These are phyloP conservation scores for Amylostereum chailletii DNA, from an alignment of 1,284 basidiomycete species.

Conservation along the genomic window DNA sequence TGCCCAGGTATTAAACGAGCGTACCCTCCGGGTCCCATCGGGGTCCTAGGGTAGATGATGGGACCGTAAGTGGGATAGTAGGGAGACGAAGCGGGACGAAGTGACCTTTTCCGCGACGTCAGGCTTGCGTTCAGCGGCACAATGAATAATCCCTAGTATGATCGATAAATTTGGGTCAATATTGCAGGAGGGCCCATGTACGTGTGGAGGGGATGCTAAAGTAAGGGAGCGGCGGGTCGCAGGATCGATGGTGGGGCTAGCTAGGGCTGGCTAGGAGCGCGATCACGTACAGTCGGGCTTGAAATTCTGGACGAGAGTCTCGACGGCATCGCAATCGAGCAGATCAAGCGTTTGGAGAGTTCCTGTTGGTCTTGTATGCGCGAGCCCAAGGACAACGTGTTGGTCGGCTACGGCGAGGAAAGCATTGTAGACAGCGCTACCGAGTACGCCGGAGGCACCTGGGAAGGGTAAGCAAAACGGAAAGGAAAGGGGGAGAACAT, in stretches of 20 bases:
- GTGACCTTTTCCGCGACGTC: conserved; percentile 75
- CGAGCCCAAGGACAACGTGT: conserved; percentile 48
- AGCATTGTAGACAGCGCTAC: conserved; percentile 54
- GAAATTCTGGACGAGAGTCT: conserved; percentile 39
- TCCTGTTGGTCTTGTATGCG: conserved; percentile 47
- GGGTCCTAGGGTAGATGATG: conserved; percentile 62
- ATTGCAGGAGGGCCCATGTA: neutral
- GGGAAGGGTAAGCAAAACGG: conserved; percentile 1
- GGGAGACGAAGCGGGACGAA: conserved; percentile 3
- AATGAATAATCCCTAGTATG: conserved; percentile 67
- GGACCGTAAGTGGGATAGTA: too few relatives aligned
- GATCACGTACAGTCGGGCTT: conserved; percentile 56
- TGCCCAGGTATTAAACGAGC: conserved; percentile 8
- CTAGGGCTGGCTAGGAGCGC: too few relatives aligned
- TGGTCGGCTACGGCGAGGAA: conserved; percentile 32
- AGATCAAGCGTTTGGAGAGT: conserved; percentile 56
- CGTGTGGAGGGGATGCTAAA: too few relatives aligned
- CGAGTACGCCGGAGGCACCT: conserved; percentile 77
- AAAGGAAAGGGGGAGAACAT: conserved; percentile 1
- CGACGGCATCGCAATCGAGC: conserved; percentile 39
- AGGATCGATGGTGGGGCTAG: too few relatives aligned
- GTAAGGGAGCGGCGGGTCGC: too few relatives aligned
- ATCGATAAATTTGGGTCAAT: neutral
- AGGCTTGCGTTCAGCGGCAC: conserved; percentile 77
- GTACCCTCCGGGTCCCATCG: conserved; percentile 50